These are phyloP conservation scores for Odonthalia washingtoniensis DNA, from an alignment of 31 red algal species.

Conservation along the genomic window DNA sequence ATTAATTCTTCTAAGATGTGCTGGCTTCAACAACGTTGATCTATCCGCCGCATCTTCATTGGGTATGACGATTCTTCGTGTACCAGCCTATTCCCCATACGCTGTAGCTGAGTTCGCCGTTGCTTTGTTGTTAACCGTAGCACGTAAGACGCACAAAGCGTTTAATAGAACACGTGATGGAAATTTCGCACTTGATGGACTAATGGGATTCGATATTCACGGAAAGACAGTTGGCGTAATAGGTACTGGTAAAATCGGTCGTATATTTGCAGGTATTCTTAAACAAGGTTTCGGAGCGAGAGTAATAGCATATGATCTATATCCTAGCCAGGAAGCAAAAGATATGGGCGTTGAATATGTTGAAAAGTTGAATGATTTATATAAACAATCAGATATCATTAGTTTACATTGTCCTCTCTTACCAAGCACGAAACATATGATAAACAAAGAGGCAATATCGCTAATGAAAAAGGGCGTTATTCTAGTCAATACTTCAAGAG, in stretches of 20 bases:
- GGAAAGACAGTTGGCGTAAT: constrained; percentile 86
- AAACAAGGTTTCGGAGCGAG: constrained; percentile 58
- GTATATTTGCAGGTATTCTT: constrained; percentile 67
- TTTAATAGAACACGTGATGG: constrained; percentile 86
- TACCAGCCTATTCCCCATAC: constrained; percentile 88
- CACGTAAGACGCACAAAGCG: constrained; percentile 84
- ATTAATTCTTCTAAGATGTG: constrained; percentile 79
- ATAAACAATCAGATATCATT: constrained; percentile 63
- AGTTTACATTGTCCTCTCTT: constrained; percentile 89
- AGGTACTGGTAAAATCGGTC: constrained; percentile 85
- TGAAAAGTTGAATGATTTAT: constrained; percentile 41
- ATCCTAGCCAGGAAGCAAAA: constrained; percentile 54
- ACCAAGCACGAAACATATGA: constrained; percentile 78
- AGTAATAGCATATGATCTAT: constrained; percentile 75
- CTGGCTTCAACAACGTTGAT: constrained; percentile 94
- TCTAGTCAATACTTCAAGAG: constrained; percentile 86
- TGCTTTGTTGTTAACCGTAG: constrained; percentile 75
- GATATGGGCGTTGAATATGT: constrained; percentile 81
- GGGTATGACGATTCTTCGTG: constrained; percentile 77
- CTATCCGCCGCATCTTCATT: constrained; percentile 52
- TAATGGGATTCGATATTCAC: constrained; percentile 86
- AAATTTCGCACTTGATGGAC: constrained; percentile 81
- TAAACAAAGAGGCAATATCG: constrained; percentile 54
- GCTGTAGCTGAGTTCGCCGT: constrained; percentile 91
- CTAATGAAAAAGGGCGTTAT: constrained; percentile 84